A percentile compares a stretch with the other conserved stretches of the same genome.
Conservation (phyloP, 768 basidiomycete genomes). For the Daedalea quercina region DNA sequence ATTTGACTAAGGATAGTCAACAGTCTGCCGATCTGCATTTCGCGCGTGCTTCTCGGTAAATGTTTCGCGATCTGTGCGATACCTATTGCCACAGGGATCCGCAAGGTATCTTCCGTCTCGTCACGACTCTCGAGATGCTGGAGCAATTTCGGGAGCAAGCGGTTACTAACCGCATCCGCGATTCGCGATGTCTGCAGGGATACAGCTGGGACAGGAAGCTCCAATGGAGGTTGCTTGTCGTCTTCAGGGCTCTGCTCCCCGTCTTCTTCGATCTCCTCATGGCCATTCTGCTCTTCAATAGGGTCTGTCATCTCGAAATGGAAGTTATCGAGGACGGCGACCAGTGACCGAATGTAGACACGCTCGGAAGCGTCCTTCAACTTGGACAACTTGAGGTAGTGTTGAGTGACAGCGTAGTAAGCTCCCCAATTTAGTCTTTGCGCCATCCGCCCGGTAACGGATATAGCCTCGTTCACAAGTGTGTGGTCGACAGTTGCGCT, state of each 20-base stretch:
- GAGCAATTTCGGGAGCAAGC: slow-evolving; percentile 75
- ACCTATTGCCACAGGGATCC: slow-evolving; percentile 85
- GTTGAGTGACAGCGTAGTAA: slow-evolving; percentile 75
- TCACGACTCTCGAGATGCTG: slow-evolving; percentile 79
- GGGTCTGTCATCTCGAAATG: slow-evolving; percentile 78
- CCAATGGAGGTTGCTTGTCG: slow-evolving; percentile 18
- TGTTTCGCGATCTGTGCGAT: slow-evolving; percentile 79
- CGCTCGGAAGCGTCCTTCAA: slow-evolving; percentile 69
- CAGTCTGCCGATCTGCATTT: slow-evolving; percentile 66
- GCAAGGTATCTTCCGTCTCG: slow-evolving; percentile 73
- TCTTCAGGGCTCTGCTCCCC: slow-evolving; percentile 15
- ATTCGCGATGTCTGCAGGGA: slow-evolving; percentile 30
- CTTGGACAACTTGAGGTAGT: slow-evolving; percentile 66
- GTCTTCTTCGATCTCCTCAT: slow-evolving; percentile 12
- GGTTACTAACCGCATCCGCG: slow-evolving; percentile 67
- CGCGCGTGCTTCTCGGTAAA: slow-evolving; percentile 57
- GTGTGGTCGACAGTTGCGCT: slow-evolving; percentile 69
- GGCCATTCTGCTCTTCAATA: slow-evolving; percentile 25
- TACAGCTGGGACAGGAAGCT: neutral
- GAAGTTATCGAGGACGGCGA: slow-evolving; percentile 84
- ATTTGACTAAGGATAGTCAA: slow-evolving; percentile 85
- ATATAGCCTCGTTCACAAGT: slow-evolving; percentile 85
- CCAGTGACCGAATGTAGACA: slow-evolving; percentile 77
- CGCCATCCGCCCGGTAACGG: slow-evolving; percentile 71
- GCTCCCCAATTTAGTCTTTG: slow-evolving; percentile 75